These are phyloP conservation scores for Zygosaccharomyces sapae DNA, from an alignment of 1,139 yeast species.

Conservation along the genomic window DNA sequence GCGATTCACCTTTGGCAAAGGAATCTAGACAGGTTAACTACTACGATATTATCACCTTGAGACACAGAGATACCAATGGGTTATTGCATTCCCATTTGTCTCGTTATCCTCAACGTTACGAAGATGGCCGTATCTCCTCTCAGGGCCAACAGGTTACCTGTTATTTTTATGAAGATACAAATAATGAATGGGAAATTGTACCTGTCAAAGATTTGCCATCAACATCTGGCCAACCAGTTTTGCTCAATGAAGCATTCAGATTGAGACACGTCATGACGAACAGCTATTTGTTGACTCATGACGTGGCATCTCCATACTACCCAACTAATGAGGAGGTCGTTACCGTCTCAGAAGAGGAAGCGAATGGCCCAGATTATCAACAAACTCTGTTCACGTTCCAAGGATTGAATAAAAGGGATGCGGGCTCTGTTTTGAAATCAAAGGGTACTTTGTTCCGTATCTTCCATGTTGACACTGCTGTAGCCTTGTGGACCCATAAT, in stretches of 20 bases:
- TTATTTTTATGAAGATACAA: constrained; percentile 51
- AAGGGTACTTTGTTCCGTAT: constrained; percentile 65
- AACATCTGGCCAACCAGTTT: constrained; percentile 46
- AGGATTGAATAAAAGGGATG: constrained; percentile 50
- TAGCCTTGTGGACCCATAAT: constrained; percentile 92
- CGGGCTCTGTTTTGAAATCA: constrained; percentile 56
- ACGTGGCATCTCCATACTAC: constrained; percentile 91
- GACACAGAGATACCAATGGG: constrained; percentile 71
- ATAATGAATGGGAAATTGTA: constrained; percentile 83
- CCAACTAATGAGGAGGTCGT: constrained; percentile 93
- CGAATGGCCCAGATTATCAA: constrained; percentile 54
- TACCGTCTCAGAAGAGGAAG: constrained; percentile 58
- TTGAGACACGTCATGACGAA: constrained; percentile 78
- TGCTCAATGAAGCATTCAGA: constrained; percentile 66
- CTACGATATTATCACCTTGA: constrained; percentile 69
- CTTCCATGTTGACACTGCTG: constrained; percentile 80
- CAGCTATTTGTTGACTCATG: constrained; percentile 80
- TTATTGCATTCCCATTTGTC: constrained; percentile 75
- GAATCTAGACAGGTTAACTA: constrained; percentile 70
- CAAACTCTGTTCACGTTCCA: constrained; percentile 79
- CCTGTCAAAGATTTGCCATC: constrained; percentile 53
- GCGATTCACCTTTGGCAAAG: constrained; percentile 73
- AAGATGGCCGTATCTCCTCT: constrained; percentile 93
- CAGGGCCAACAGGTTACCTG: constrained; percentile 94
- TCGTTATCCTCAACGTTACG: constrained; percentile 84